Evolutionary conservation across 176 grass and related monocot species (phyloP).

Genomic region (Oryza meridionalis): DNA sequence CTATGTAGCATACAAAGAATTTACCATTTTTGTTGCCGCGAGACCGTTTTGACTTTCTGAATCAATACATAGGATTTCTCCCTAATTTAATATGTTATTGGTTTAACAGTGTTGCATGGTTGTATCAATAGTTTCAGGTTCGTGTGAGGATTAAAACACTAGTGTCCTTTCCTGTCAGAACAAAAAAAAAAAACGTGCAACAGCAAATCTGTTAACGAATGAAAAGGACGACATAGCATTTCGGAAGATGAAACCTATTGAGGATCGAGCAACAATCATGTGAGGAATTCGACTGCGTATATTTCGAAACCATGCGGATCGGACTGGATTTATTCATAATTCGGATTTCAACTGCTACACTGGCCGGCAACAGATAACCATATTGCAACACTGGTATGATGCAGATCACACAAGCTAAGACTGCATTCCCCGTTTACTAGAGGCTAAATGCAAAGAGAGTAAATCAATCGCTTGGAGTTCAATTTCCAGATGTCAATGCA

Average conservation of each 20-base stretch:
- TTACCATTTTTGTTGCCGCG: too few relatives aligned
- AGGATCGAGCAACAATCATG: not conserved
- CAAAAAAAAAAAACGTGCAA: not conserved
- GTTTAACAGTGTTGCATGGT: not conserved
- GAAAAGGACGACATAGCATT: not conserved
- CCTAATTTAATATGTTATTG: too few relatives aligned
- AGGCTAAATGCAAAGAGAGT: not conserved
- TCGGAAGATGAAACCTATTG: not conserved
- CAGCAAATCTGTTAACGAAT: not conserved
- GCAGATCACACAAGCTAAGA: not conserved
- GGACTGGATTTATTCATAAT: conserved; percentile 23
- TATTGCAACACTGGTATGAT: not conserved
- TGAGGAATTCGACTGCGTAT: not conserved
- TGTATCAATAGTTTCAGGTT: not conserved
- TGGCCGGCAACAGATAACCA: not conserved
- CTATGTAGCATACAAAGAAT: too few relatives aligned
- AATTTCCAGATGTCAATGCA: not conserved
- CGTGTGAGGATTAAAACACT: not conserved
- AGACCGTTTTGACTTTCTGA: too few relatives aligned
- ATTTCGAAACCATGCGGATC: not conserved
- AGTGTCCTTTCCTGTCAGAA: not conserved
- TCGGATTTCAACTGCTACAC: conserved; percentile 18
- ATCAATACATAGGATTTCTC: too few relatives aligned
- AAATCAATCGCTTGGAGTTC: conserved; percentile 6
- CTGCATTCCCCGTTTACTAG: not conserved